These are phyloP conservation scores for Priceomyces castillae DNA, from an alignment of 805 yeast genomes.

Conservation along the genomic window DNA sequence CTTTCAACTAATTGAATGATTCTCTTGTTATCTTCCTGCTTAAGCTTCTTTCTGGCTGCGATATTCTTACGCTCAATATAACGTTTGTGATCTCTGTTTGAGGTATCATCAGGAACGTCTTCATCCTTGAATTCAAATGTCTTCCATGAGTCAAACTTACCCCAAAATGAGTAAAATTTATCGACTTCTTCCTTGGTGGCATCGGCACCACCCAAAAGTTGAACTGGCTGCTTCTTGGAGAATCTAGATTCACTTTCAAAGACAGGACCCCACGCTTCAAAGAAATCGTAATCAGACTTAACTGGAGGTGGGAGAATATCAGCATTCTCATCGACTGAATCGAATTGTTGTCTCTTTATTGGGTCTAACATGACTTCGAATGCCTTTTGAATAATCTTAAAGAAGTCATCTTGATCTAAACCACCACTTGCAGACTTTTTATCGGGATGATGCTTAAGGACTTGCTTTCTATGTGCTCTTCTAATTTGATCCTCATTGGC, in stretches of 20 bases:
- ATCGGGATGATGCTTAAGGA: conserved; percentile 96
- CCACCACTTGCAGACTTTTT: conserved; percentile 91
- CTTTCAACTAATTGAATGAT: conserved; percentile 81
- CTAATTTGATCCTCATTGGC: conserved; percentile 93
- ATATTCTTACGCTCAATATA: conserved; percentile 96
- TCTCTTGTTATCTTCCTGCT: conserved; percentile 95
- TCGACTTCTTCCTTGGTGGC: conserved; percentile 82
- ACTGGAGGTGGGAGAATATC: conserved; percentile 76
- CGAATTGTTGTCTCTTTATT: conserved; percentile 85
- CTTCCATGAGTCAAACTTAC: conserved; percentile 97
- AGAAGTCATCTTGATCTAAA: conserved; percentile 91
- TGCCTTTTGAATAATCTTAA: conserved; percentile 97
- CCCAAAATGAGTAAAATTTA: conserved; percentile 86
- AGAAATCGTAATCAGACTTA: conserved; percentile 73
- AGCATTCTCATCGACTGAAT: conserved; percentile 90
- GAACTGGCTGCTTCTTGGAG: conserved; percentile 88
- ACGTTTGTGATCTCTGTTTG: conserved; percentile 99
- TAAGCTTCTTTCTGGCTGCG: conserved; percentile 94
- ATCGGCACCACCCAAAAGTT: conserved; percentile 66
- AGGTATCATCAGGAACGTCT: conserved; percentile 98
- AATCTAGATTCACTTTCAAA: conserved; percentile 89
- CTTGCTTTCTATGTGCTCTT: conserved; percentile 96
- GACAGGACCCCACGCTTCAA: conserved; percentile 88
- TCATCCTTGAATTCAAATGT: conserved; percentile 96
- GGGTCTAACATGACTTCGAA: conserved; percentile 87